Percentiles rank a stretch among this genome's conserved stretches.
Evolutionary conservation across 164 flowering plant genomes (phyloP).

Genomic region (Chimonanthus praecox): DNA sequence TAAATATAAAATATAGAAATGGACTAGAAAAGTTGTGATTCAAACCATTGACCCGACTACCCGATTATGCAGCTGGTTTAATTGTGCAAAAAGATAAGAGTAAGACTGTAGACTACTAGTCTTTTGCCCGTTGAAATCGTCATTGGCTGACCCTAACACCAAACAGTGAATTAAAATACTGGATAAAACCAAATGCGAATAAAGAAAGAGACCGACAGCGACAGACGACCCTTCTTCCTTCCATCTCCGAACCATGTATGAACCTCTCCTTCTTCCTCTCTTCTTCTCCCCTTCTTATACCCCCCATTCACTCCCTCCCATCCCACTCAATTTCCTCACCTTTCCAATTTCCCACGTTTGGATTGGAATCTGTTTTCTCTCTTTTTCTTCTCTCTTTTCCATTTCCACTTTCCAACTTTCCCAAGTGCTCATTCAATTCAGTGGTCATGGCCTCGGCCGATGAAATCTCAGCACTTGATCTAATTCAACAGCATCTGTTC

Average conservation of each 20-base stretch:
- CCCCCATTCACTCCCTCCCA: constrained; percentile 1
- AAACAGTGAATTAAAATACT: background rate
- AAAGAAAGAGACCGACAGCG: background rate
- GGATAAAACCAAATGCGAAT: too few relatives aligned
- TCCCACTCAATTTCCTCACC: constrained; percentile 1
- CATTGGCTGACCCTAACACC: too few relatives aligned
- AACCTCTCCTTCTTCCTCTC: background rate
- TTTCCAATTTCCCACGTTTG: background rate
- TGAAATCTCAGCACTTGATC: constrained; percentile 29
- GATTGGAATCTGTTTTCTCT: background rate
- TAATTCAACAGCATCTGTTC: constrained; percentile 31
- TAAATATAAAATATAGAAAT: too few relatives aligned
- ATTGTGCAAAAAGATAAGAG: too few relatives aligned
- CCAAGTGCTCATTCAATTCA: background rate
- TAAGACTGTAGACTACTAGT: too few relatives aligned
- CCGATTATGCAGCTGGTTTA: too few relatives aligned
- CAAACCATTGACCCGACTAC: too few relatives aligned
- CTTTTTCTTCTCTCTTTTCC: background rate
- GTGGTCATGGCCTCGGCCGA: constrained; percentile 25
- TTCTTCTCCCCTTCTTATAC: background rate
- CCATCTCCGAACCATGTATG: background rate
- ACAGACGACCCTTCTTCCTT: background rate
- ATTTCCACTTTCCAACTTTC: background rate
- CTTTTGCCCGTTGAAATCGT: too few relatives aligned
- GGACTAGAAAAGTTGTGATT: too few relatives aligned